Conservation (phyloP, 2,329 filamentous ascomycete genomes). For the Neoarthrinium moseri region DNA sequence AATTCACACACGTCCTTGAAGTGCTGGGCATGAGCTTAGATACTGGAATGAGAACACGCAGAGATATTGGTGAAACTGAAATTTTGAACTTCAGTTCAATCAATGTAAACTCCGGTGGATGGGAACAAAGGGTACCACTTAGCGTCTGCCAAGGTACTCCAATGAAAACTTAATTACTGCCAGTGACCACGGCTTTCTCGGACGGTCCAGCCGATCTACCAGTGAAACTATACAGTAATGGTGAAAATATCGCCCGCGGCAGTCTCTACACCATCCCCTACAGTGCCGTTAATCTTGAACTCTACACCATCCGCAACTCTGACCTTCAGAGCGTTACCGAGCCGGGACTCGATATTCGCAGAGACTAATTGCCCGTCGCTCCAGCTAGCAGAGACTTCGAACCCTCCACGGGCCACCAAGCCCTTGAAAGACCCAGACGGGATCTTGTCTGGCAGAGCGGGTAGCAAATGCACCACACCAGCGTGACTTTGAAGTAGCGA, state of each 20-base stretch:
- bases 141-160: too few relatives aligned
- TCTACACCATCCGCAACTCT: background rate
- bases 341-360: conserved; percentile 1
- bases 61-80: too few relatives aligned
- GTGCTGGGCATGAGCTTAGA: too few relatives aligned
- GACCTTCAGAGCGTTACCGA: background rate
- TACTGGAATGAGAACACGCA: too few relatives aligned
- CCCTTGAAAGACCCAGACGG: conserved; percentile 4
- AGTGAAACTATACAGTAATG: too few relatives aligned
- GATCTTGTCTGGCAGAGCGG: conserved; percentile 9
- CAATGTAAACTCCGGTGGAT: too few relatives aligned
- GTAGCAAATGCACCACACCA: conserved; percentile 11
- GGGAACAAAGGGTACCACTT: too few relatives aligned
- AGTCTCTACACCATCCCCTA: conserved; percentile 4
- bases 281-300: conserved; percentile 1
- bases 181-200: too few relatives aligned
- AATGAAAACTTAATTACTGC: too few relatives aligned
- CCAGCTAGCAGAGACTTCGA: conserved; percentile 12
- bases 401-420: conserved; percentile 12
- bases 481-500: conserved; percentile 37
- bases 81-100: too few relatives aligned
- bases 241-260: conserved; percentile 2
- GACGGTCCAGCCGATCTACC: too few relatives aligned
- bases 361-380: background rate
- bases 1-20: too few relatives aligned